Evolutionary conservation across 129 eudicot genomes (phyloP).

Genomic region (Tagetes erecta): DNA sequence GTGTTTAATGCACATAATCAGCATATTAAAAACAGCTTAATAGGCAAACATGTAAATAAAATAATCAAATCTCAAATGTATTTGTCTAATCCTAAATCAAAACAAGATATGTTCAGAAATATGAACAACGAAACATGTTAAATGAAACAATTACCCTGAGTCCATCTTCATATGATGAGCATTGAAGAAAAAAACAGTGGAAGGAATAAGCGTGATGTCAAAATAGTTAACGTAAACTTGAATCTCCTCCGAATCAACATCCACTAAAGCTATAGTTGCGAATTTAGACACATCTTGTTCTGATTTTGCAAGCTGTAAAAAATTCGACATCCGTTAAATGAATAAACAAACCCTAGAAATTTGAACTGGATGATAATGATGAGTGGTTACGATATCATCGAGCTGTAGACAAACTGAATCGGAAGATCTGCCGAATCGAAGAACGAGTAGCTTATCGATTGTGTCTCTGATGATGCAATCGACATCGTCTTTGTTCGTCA

Average conservation of each 20-base stretch:
- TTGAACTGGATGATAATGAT: background rate
- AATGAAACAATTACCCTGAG: slow-evolving; percentile 58
- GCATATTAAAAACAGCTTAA: background rate
- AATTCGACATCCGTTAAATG: background rate
- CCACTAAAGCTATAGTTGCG: slow-evolving; percentile 73
- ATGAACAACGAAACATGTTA: no score
- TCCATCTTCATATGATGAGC: slow-evolving; percentile 99
- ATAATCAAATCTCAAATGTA: no score
- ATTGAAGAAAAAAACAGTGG: slow-evolving; percentile 84
- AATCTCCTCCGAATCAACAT: slow-evolving; percentile 76
- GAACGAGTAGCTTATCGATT: slow-evolving; percentile 89
- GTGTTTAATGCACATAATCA: background rate
- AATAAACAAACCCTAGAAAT: slow-evolving; percentile 7
- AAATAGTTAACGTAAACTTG: slow-evolving; percentile 87
- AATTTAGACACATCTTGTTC: slow-evolving; percentile 85
- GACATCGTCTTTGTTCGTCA: slow-evolving; percentile 68
- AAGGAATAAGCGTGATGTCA: slow-evolving; percentile 82
- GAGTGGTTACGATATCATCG: slow-evolving; percentile 78
- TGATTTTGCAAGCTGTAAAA: slow-evolving; percentile 75
- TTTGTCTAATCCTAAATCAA: no score
- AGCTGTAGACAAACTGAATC: slow-evolving; percentile 88
- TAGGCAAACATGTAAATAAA: no score
- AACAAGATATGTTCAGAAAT: no score
- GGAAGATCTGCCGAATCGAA: slow-evolving; percentile 82
- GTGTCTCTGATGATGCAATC: slow-evolving; percentile 87